Conservation (phyloP, 23 red algal genomes). For the Gracilariopsis chorda region DNA sequence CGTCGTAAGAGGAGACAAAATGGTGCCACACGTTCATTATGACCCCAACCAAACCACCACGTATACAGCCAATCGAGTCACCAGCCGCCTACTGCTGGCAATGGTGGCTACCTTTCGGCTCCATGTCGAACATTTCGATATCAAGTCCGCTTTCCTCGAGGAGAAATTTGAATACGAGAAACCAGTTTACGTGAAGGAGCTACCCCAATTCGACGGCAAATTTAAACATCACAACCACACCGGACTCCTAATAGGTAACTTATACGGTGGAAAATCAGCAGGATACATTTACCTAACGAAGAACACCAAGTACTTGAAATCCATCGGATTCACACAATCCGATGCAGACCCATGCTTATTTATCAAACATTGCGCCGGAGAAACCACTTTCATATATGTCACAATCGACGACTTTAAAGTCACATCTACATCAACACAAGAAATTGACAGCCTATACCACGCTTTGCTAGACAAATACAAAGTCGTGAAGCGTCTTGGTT, state of each 20-base stretch:
- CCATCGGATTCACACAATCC: not conserved
- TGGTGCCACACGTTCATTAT: not conserved
- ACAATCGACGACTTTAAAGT: not conserved
- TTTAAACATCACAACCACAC: not conserved
- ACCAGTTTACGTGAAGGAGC: not conserved
- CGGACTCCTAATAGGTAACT: not conserved
- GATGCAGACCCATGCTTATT: not conserved
- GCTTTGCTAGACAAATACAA: not conserved
- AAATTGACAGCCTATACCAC: not conserved
- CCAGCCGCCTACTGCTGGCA: not conserved
- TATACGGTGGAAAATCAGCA: not conserved
- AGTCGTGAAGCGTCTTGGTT: not conserved
- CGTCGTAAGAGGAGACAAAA: constrained; percentile 1
- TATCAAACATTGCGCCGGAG: not conserved
- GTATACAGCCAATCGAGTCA: not conserved
- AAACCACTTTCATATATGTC: not conserved
- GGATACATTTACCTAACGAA: not conserved
- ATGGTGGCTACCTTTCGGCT: not conserved
- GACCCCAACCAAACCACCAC: not conserved
- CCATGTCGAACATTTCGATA: constrained; percentile 14
- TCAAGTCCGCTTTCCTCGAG: not conserved
- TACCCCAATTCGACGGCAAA: not conserved
- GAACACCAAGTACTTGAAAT: not conserved
- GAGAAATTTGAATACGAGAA: not conserved
- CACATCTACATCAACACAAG: not conserved